These are phyloP conservation scores for Panaeolus cyanescens DNA, from an alignment of 768 basidiomycete genomes.

Conservation along the genomic window DNA sequence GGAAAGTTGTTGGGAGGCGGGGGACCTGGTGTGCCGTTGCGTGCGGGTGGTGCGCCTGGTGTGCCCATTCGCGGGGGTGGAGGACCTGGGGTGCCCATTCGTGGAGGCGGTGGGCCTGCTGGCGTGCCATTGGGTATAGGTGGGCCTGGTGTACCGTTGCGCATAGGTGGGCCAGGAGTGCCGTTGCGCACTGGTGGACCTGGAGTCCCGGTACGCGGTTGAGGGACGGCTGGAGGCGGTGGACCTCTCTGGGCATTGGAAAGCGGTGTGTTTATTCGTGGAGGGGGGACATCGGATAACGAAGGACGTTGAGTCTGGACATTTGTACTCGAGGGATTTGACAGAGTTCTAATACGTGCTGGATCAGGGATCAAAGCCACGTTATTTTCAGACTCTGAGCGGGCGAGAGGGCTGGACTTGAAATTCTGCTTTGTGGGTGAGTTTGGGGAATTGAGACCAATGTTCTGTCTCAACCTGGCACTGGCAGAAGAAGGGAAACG, in stretches of 20 bases:
- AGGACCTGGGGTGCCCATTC: conserved; percentile 11
- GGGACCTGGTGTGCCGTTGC: conserved; percentile 10
- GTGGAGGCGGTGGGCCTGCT: conserved; percentile 8
- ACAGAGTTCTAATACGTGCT: conserved; percentile 6
- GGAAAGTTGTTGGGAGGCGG: conserved; percentile 15
- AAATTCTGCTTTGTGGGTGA: conserved; percentile 24
- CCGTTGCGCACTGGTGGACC: conserved; percentile 7
- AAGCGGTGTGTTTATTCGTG: background rate
- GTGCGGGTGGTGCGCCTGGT: conserved; percentile 2
- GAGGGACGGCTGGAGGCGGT: background rate
- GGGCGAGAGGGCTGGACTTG: conserved; percentile 39
- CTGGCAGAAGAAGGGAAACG: conserved; percentile 24
- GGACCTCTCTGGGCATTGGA: background rate
- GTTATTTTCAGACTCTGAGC: conserved; percentile 15
- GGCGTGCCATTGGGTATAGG: conserved; percentile 1
- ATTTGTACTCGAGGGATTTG: conserved; percentile 11
- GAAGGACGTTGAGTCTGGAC: conserved; percentile 22
- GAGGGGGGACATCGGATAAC: conserved; percentile 9
- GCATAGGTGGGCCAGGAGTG: conserved; percentile 6
- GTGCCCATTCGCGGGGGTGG: conserved; percentile 7
- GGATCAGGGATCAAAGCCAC: conserved; percentile 15
- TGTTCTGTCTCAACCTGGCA: conserved; percentile 34
- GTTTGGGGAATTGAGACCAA: conserved; percentile 18
- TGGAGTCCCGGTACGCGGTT: background rate
- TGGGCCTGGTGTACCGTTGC: conserved; percentile 12